phyloP scores from a whole-genome alignment of 345 rosid species.

The Linum usitatissimum region DNA sequence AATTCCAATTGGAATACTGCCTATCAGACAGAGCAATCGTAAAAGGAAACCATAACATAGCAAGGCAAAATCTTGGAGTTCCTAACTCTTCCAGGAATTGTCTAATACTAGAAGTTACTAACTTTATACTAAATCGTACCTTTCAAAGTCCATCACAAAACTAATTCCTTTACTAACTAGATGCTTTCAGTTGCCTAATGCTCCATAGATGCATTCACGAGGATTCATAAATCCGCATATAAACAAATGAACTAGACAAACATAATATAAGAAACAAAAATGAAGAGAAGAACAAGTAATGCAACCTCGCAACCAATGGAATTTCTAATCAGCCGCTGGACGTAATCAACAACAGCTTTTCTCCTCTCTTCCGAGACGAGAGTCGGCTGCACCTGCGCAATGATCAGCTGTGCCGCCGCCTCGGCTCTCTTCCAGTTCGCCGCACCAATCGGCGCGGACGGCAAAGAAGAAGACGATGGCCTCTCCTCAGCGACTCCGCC shows the following conservation, averaged over 20 bases:
- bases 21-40: no score
- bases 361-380: slow-evolving; percentile 55
- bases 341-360: slow-evolving; percentile 51
- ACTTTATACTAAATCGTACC: not conserved
- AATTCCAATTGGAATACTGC: no score
- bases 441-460: slow-evolving; percentile 17
- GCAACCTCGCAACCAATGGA: slow-evolving; percentile 52
- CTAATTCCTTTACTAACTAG: no score
- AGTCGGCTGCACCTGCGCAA: slow-evolving; percentile 59
- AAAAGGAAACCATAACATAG: no score
- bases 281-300: not conserved
- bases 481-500: slow-evolving; percentile 28
- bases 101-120: not conserved
- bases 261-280: not conserved
- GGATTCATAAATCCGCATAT: no score
- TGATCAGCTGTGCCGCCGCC: slow-evolving; percentile 52
- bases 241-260: not conserved
- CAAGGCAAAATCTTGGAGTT: not conserved
- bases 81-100: not conserved
- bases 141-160: no score
- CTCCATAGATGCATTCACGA: not conserved
- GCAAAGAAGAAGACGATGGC: slow-evolving; percentile 8
- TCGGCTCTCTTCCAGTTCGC: slow-evolving; percentile 51
- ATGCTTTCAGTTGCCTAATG: not conserved
- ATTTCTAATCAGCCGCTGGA: slow-evolving; percentile 40